Evolutionary conservation across 2,329 filamentous ascomycete species (phyloP).

Genomic region (Apiospora kogelbergensis): DNA sequence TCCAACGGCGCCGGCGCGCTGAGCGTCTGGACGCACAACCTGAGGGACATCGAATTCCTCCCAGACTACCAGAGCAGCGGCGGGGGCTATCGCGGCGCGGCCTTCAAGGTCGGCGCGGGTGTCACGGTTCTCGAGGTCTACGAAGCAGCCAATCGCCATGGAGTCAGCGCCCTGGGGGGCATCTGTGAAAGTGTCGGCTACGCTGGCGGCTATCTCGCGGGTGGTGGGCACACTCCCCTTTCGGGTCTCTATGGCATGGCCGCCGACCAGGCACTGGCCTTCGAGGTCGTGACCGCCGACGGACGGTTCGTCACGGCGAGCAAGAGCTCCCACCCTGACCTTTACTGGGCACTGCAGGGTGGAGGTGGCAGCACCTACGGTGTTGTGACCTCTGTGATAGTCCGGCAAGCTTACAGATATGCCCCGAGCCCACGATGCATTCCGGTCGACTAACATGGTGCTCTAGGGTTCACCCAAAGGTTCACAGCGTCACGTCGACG

Average conservation of each 20-base stretch:
- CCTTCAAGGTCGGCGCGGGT: conserved; percentile 56
- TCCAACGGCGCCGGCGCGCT: conserved; percentile 39
- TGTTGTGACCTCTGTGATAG: conserved; percentile 41
- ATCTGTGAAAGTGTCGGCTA: conserved; percentile 55
- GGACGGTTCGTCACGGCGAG: conserved; percentile 45
- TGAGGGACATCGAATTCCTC: conserved; percentile 34
- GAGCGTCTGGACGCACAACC: conserved; percentile 37
- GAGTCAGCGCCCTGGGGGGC: conserved; percentile 52
- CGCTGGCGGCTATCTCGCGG: conserved; percentile 45
- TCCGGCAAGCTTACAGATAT: conserved; percentile 26
- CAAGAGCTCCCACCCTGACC: conserved; percentile 42
- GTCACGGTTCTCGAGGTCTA: conserved; percentile 56
- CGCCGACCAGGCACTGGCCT: conserved; percentile 49
- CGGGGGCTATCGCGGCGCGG: conserved; percentile 41
- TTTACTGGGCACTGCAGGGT: conserved; percentile 51
- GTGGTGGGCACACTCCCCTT: conserved; percentile 56
- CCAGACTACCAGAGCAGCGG: conserved; percentile 30
- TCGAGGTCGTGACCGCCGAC: conserved; percentile 49
- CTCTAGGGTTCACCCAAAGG: conserved; percentile 33
- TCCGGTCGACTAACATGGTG: conserved; percentile 15
- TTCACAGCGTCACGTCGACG: conserved; percentile 28
- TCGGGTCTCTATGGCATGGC: conserved; percentile 49
- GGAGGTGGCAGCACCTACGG: conserved; percentile 42
- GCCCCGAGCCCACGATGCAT: not conserved
- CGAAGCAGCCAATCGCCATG: conserved; percentile 45